Base-by-base conservation (phyloP, 1,284 basidiomycete genomes). In the Irpex lacteus region DNA sequence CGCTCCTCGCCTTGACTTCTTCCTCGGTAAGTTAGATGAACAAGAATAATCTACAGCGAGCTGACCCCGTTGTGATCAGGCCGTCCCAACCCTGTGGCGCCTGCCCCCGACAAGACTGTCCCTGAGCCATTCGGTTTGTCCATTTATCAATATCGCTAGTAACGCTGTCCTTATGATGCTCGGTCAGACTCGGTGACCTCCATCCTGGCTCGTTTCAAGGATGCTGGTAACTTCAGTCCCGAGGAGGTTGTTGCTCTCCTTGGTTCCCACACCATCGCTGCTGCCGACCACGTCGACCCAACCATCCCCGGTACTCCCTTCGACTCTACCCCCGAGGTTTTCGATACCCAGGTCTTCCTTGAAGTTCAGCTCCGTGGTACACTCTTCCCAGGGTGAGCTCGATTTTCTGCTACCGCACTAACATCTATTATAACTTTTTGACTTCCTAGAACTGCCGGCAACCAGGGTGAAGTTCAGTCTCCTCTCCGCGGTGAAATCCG, bases 261-360 rank as follows among this genome's bases (percentile, higher is more conserved):
- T 7, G 19, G n/a, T 18, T 59, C 59, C 15, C 71, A 73, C 65
- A 63, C 63, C 18, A 62, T 74, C 56, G 73, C 69, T 53, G 69
- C 62, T 13, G 71, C 69, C 36, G 71, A 75, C 49, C 47, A 68
- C 32, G 65, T 74, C 52, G 72, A 74, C 60, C 65, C 67, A 13
- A 65, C 66, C 50, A 71, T 74, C 54, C 66, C 68, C n/a, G 70
- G 67, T 19, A 68, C 70, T 3, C 75, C 75, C 3, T 75, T 77
- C 63, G 75, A 76, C 60, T 67, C 69, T 8, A 75, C 74, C 3
- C 74, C 74, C 1, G 60, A 60, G 7, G 63, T 62, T 4, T 72
- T 76, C 56, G 75, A 76, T 63, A 69, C 71, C 18, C 73, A 75
- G 60, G 69, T 77, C 61, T 76, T 69, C 69, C 62, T 74, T 34